Evolutionary conservation across 2,329 filamentous ascomycete genomes (phyloP).

Genomic region (Alternaria panax): DNA sequence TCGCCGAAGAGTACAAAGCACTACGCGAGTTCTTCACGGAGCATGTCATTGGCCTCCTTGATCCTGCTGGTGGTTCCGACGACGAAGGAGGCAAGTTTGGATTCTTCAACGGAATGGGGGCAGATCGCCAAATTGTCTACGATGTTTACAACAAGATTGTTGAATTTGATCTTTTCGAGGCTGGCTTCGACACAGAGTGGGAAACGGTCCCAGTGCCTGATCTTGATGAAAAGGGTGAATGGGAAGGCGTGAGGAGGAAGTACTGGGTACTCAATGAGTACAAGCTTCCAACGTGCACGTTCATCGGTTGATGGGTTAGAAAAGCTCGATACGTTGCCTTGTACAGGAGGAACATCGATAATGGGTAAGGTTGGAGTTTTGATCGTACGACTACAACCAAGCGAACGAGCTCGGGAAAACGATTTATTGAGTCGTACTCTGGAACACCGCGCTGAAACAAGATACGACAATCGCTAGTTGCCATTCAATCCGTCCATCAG

Average conservation of each 20-base stretch:
- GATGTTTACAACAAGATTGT: conserved; percentile 92
- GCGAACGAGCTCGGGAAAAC: background rate
- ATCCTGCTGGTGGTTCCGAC: conserved; percentile 55
- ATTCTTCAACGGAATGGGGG: conserved; percentile 80
- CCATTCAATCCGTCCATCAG: conserved; percentile 40
- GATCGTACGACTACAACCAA: background rate
- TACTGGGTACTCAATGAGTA: conserved; percentile 91
- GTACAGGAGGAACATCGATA: background rate
- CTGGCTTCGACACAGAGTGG: conserved; percentile 90
- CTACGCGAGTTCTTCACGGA: conserved; percentile 89
- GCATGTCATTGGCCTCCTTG: conserved; percentile 79
- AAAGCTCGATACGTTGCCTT: background rate
- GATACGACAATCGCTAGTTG: conserved; percentile 7
- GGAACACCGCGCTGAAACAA: conserved; percentile 12
- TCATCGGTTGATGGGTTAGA: conserved; percentile 64
- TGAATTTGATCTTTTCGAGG: conserved; percentile 88
- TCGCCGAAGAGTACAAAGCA: conserved; percentile 90
- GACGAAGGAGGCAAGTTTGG: conserved; percentile 63
- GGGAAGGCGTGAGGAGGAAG: conserved; percentile 84
- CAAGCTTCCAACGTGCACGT: conserved; percentile 75
- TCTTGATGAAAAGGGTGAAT: conserved; percentile 75
- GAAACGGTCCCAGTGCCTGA: conserved; percentile 76
- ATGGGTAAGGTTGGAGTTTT: background rate
- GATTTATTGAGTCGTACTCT: conserved; percentile 5
- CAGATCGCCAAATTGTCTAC: conserved; percentile 90